phyloP scores from a whole-genome alignment of 2,329 filamentous ascomycete species.

The Trichoderma harzianum region DNA sequence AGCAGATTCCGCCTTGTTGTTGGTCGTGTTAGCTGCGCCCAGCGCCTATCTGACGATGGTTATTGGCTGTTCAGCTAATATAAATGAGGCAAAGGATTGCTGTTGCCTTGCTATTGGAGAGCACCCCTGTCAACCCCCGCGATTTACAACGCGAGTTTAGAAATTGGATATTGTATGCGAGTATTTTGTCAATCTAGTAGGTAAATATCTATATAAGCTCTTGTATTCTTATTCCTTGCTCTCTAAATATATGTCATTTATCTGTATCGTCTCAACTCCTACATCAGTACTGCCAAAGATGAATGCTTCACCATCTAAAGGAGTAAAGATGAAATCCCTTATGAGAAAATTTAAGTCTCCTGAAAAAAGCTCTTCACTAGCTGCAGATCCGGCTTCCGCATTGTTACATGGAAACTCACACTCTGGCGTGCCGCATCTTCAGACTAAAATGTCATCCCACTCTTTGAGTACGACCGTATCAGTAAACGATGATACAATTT shows the following conservation, averaged over 20 bases:
- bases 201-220: neutral
- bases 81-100: neutral
- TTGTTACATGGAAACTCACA: neutral
- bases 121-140: neutral
- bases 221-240: neutral
- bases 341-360: neutral
- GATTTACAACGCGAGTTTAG: neutral
- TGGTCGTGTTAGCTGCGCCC: neutral
- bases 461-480: neutral
- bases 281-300: neutral
- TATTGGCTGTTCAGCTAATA: neutral
- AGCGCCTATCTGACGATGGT: neutral
- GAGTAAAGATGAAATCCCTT: neutral
- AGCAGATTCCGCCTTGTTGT: neutral
- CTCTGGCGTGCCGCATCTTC: neutral
- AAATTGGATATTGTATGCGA: neutral
- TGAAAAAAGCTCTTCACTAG: neutral
- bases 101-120: neutral
- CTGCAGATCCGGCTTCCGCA: neutral
- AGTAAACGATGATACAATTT: neutral
- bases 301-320: neutral
- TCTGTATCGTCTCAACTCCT: neutral
- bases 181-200: neutral
- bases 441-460: neutral
- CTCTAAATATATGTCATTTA: neutral